A percentile compares a stretch with the other conserved stretches of the same genome.
Conservation (phyloP, 2,329 filamentous ascomycete genomes). For the Septoria linicola region DNA sequence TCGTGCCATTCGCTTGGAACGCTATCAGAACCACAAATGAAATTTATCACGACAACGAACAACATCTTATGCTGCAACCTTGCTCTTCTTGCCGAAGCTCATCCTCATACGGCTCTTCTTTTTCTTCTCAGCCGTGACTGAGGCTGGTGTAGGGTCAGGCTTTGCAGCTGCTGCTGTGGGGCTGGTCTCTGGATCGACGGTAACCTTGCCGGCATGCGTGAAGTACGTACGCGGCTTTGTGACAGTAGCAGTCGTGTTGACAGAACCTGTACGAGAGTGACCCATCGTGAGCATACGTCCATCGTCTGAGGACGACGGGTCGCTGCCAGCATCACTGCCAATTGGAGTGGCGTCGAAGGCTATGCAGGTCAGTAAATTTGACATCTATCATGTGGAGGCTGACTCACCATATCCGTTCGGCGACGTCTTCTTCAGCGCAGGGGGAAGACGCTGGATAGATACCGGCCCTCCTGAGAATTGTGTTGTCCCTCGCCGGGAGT, state of each 20-base stretch:
- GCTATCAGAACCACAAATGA: constrained; percentile 15
- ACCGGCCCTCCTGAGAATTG: constrained; percentile 13
- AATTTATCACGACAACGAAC: background rate
- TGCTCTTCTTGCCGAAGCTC: constrained; percentile 29
- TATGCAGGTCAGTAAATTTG: constrained; percentile 4
- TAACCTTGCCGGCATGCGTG: constrained; percentile 31
- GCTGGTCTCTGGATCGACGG: constrained; percentile 20
- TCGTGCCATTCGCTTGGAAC: constrained; percentile 14
- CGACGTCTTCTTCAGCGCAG: constrained; percentile 26
- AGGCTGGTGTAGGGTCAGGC: constrained; percentile 5
- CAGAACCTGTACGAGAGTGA: constrained; percentile 17
- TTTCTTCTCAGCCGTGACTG: constrained; percentile 15
- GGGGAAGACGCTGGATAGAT: constrained; percentile 7
- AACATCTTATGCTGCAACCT: constrained; percentile 2
- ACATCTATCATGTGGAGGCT: background rate
- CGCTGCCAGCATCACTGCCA: constrained; percentile 25
- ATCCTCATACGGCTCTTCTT: constrained; percentile 34
- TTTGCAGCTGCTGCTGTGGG: constrained; percentile 7
- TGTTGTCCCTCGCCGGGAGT: constrained; percentile 17
- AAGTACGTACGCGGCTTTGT: constrained; percentile 32
- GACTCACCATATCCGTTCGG: constrained; percentile 31
- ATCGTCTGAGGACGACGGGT: constrained; percentile 22
- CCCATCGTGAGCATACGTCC: constrained; percentile 16
- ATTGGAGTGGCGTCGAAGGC: constrained; percentile 27
- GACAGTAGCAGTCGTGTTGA: constrained; percentile 16